Conservation (phyloP, 305 asterid species). For the Rubia tinctorum region DNA sequence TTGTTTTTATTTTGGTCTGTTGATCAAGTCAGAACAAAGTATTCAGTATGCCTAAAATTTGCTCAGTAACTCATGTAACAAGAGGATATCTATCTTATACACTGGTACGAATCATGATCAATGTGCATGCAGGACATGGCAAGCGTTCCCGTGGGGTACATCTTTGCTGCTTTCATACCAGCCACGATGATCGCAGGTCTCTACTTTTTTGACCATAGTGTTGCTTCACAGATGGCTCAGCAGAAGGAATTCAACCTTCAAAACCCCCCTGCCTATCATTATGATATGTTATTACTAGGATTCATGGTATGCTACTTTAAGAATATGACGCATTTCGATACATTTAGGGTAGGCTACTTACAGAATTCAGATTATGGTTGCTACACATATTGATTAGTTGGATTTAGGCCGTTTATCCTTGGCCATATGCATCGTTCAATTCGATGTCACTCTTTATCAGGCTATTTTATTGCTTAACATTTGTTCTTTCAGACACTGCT, state of each 20-base stretch:
- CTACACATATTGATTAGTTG: conserved; percentile 1
- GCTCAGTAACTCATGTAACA: no score
- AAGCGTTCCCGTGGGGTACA: conserved; percentile 51
- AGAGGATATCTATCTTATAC: not conserved
- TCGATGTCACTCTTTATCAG: not conserved
- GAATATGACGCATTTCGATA: not conserved
- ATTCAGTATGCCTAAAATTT: no score
- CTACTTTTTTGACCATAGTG: conserved; percentile 92
- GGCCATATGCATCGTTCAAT: not conserved
- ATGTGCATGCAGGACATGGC: conserved; percentile 75
- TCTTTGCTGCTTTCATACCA: conserved; percentile 80
- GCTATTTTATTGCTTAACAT: conserved; percentile 10
- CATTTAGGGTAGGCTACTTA: not conserved
- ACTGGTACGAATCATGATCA: conserved; percentile 11
- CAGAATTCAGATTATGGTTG: not conserved
- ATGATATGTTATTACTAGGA: conserved; percentile 72
- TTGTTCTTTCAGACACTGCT: conserved; percentile 59
- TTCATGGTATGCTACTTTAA: conserved; percentile 53
- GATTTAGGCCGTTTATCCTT: not conserved
- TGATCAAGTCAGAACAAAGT: no score
- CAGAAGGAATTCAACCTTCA: conserved; percentile 86
- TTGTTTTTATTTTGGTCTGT: no score
- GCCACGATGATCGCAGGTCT: conserved; percentile 88
- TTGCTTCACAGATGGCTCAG: conserved; percentile 91
- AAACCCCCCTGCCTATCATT: conserved; percentile 86